Evolutionary conservation across 2,329 filamentous ascomycete species (phyloP).

Genomic region (Ilyonectria destructans): DNA sequence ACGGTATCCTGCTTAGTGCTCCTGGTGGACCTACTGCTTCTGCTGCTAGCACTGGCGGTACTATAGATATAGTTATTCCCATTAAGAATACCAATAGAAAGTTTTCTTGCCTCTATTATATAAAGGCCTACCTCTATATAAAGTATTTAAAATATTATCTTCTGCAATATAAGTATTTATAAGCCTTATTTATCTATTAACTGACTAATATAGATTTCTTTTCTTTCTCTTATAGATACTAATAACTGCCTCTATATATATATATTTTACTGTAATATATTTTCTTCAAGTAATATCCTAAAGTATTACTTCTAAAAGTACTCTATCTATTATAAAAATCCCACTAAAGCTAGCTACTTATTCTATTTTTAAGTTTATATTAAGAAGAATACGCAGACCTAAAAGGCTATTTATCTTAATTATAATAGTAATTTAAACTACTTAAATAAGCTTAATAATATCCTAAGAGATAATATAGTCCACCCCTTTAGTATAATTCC

Average conservation of each 20-base stretch:
- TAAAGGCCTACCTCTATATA: conserved; percentile 96
- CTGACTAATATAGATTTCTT: conserved; percentile 12
- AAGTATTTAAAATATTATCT: conserved; percentile 98
- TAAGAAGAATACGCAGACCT: conserved; percentile 79
- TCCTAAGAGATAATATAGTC: conserved; percentile 71
- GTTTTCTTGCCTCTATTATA: conserved; percentile 98
- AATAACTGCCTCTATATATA: conserved; percentile 99
- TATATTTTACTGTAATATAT: conserved; percentile 96
- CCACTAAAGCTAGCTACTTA: conserved; percentile 93
- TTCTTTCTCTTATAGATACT: conserved; percentile 76
- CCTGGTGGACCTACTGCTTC: conserved; percentile 87
- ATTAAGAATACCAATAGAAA: conserved; percentile 98
- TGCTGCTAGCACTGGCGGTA: conserved; percentile 76
- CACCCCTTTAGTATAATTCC: conserved; percentile 73
- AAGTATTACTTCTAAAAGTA: conserved; percentile 99
- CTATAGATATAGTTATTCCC: conserved; percentile 88
- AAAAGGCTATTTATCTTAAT: conserved; percentile 69
- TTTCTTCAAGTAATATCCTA: conserved; percentile 96
- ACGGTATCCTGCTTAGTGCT: conserved; percentile 92
- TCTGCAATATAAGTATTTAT: conserved; percentile 86
- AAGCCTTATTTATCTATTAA: conserved; percentile 6
- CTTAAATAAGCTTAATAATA: conserved; percentile 74
- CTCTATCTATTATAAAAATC: conserved; percentile 95
- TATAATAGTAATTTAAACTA: conserved; percentile 72
- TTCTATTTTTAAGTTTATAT: conserved; percentile 93